Base-by-base conservation (phyloP, 78 protist species). In the Tieghemostelium lacteum region DNA sequence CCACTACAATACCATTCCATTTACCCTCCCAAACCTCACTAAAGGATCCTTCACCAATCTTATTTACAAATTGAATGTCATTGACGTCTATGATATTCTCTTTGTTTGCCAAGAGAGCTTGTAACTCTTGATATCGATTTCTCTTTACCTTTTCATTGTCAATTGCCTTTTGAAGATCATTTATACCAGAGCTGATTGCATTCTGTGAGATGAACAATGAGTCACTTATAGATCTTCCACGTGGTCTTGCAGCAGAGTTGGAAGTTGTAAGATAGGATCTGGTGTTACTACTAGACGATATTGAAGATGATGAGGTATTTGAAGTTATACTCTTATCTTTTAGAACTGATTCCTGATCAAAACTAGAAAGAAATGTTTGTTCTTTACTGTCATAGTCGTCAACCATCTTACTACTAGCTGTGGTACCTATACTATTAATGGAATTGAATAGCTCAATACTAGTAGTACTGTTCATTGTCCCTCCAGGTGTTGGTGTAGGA, bases 21-120 rank as follows among this genome's bases (percentile, higher is more conserved):
- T 78, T 69, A n/a, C 91, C 91, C 54, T 83, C 91, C 91, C 91
- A 83, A 31, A 83, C 91, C 49, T 83, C 91, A 69, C 91, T 83
- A 60, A 83, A 83, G 14, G 91, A 67, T 2, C 91, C 91, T 60
- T 83, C 91, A 57, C 91, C 91, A 29, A 83, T 62, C 17, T 83
- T 83, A 58, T 83, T 76, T n/a, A 69, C 26, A 58, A 83, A 83
- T 29, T 70, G 78, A 39, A 83, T 83, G 60, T 83, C 91, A 69
- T 31, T 45, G 0, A 83, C 69, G 20, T 83, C 91, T 28, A 83
- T 83, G 4, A 83, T 69, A 60, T 66, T 63, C 26, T 55, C 73
- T 10, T 57, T 29, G 24, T 83, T 78, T 0, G 64, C 75, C 26
- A 83, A 60, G 17, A 83, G 45, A 22, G 52, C 36, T 57, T 69